Evolutionary conservation across 306 rosid genomes (phyloP), one percentile per base, ranked within the genome.

Genomic region (Phaseolus lunatus): DNA sequence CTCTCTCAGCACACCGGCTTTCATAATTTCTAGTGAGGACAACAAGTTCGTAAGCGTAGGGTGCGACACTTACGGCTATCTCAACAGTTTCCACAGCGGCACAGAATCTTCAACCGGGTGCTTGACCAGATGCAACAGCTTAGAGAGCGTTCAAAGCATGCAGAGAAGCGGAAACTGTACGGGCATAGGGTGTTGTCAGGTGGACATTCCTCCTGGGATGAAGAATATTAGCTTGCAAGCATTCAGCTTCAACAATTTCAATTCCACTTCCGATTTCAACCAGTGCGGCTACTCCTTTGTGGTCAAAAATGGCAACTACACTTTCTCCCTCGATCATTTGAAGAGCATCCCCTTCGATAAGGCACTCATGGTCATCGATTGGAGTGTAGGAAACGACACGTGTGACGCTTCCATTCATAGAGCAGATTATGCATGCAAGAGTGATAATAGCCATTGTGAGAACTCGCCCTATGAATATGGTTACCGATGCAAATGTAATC

Each of bases 281-380:
- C 19, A 52, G 1, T 71, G 83, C 53, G 50, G 72, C 73, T 62
- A 49, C 2, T 67, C 78, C 61, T 79, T 79, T 50, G 72, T 79
- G 1, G 72, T 63, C 5, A 76, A 84, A 52, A 69, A 74, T 1
- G 43, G 58, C 6, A 52, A 19, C 66, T 86, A 79, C 35, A 52
- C 72, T 18, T 78, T 78, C 84, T 20, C 66, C 1, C 0, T 9
- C 8, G 35, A 22, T 49, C 43, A 71, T 18, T 43, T 59, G 26
- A 0, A 13, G 10, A 0, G 0, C 2, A 0, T 11, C 1, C 16
- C 64, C 0, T 49, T 31, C 0, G 0, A 2, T 0, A 2, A 0
- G 64, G 18, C 74, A 5, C 82, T 80, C 2, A 2, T 27, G 3
- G 84, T 87, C 5, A 49, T 82, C 5, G 83, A 85, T 77, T 87